phyloP scores from a whole-genome alignment of 768 basidiomycete species.

The Pleurotus cornucopiae region DNA sequence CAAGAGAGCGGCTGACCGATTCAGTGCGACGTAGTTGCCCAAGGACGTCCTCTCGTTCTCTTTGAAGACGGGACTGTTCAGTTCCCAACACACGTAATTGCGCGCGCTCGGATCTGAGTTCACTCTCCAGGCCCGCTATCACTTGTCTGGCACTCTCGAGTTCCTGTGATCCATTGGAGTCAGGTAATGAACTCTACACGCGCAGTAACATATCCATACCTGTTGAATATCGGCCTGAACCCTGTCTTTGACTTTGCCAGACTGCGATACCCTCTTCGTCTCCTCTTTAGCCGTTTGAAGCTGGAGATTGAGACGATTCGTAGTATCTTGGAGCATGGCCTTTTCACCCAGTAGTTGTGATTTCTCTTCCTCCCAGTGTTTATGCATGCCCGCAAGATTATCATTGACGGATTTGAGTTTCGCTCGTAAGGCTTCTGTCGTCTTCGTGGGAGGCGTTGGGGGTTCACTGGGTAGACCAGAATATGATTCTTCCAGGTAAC shows the following conservation, averaged over 20 bases:
- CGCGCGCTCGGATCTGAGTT: constrained; percentile 67
- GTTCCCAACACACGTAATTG: constrained; percentile 57
- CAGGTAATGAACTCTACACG: neutral
- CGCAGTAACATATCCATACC: constrained; percentile 31
- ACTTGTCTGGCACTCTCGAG: constrained; percentile 61
- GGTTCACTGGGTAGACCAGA: constrained; percentile 50
- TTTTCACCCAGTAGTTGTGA: constrained; percentile 64
- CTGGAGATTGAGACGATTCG: constrained; percentile 61
- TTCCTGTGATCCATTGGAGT: constrained; percentile 42
- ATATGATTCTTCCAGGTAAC: constrained; percentile 49
- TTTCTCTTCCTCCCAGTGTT: constrained; percentile 68
- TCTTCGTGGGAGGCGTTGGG: constrained; percentile 64
- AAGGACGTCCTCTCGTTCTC: constrained; percentile 62
- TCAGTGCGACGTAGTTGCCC: constrained; percentile 68
- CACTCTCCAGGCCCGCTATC: constrained; percentile 66
- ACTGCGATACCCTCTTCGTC: constrained; percentile 47
- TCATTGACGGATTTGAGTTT: constrained; percentile 59
- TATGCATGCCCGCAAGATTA: constrained; percentile 62
- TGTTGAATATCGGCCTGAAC: constrained; percentile 48
- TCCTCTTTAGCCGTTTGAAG: constrained; percentile 58
- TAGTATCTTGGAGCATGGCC: constrained; percentile 65
- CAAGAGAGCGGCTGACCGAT: constrained; percentile 39
- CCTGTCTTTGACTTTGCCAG: constrained; percentile 44
- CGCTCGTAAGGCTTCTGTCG: constrained; percentile 57
- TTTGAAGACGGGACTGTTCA: constrained; percentile 58